Conservation (phyloP, 2,329 filamentous ascomycete species). For the Tolypocladium cylindrosporum region DNA sequence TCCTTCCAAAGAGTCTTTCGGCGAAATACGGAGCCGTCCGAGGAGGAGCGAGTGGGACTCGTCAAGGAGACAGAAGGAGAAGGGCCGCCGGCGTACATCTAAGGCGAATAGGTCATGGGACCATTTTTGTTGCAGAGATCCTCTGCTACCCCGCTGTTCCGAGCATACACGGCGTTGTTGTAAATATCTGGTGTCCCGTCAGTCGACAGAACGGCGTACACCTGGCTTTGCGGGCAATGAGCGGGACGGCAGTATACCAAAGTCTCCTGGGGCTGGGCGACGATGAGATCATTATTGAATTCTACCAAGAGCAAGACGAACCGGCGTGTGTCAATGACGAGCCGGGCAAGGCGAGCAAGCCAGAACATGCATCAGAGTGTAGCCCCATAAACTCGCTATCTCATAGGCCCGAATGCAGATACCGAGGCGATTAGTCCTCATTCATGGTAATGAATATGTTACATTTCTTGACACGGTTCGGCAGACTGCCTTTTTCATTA, state of each 20-base stretch:
- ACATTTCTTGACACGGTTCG: too few species aligned
- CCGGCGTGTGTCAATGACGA: not conserved
- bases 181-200: not conserved
- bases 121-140: not conserved
- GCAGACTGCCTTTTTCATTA: too few species aligned
- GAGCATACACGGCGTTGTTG: not conserved
- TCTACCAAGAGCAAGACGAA: not conserved
- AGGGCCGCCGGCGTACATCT: slow-evolving; percentile 1
- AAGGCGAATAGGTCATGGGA: not conserved
- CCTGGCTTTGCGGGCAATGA: not conserved
- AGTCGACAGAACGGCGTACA: not conserved
- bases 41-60: slow-evolving; percentile 74
- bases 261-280: not conserved
- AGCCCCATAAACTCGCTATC: not conserved
- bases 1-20: slow-evolving; percentile 81
- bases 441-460: too few species aligned
- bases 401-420: not conserved
- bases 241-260: not conserved
- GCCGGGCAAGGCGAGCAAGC: not conserved
- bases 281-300: not conserved
- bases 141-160: not conserved
- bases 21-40: slow-evolving; percentile 45
- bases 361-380: not conserved
- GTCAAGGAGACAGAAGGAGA: slow-evolving; percentile 48
- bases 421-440: too few species aligned